Evolutionary conservation across 1,284 basidiomycete genomes (phyloP).

Genomic region (Macrocystidia cucumis): DNA sequence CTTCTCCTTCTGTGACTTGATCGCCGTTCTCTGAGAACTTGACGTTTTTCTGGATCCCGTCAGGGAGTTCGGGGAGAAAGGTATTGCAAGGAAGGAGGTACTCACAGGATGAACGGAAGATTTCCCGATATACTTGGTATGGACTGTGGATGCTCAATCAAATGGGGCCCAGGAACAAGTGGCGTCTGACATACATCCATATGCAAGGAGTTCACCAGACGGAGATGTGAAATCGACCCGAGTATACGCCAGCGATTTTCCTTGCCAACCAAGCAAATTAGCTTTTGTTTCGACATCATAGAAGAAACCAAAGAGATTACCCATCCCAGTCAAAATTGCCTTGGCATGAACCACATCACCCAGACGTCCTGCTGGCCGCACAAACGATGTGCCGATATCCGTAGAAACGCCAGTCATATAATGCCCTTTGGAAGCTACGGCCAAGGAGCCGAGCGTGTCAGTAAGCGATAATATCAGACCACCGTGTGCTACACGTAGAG

Average conservation of each 20-base stretch:
- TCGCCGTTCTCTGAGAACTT: conserved; percentile 78
- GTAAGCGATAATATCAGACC: conserved; percentile 81
- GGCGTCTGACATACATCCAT: conserved; percentile 56
- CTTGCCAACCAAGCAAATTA: conserved; percentile 28
- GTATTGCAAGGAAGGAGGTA: conserved; percentile 7
- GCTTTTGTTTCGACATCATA: background rate
- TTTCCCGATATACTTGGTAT: conserved; percentile 85
- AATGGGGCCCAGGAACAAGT: conserved; percentile 3
- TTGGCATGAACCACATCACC: conserved; percentile 61
- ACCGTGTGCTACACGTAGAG: conserved; percentile 51
- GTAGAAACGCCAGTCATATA: conserved; percentile 85
- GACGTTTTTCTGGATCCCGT: conserved; percentile 63
- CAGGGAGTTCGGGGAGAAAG: conserved; percentile 6
- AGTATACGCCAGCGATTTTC: conserved; percentile 81
- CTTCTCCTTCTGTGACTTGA: conserved; percentile 59
- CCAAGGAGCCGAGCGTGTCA: conserved; percentile 81
- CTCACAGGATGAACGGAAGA: conserved; percentile 58
- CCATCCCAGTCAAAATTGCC: conserved; percentile 56
- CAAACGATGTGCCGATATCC: conserved; percentile 81
- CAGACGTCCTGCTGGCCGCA: conserved; percentile 58
- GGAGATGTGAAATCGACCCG: conserved; percentile 71
- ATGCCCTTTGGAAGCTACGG: conserved; percentile 75
- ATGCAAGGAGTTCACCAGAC: conserved; percentile 72
- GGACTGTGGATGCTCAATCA: conserved; percentile 39
- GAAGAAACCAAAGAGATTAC: conserved; percentile 20